Percentiles rank a stretch among this genome's conserved stretches.
Evolutionary conservation across 1,139 yeast genomes (phyloP).

Genomic region (Kodamaea fungicola): DNA sequence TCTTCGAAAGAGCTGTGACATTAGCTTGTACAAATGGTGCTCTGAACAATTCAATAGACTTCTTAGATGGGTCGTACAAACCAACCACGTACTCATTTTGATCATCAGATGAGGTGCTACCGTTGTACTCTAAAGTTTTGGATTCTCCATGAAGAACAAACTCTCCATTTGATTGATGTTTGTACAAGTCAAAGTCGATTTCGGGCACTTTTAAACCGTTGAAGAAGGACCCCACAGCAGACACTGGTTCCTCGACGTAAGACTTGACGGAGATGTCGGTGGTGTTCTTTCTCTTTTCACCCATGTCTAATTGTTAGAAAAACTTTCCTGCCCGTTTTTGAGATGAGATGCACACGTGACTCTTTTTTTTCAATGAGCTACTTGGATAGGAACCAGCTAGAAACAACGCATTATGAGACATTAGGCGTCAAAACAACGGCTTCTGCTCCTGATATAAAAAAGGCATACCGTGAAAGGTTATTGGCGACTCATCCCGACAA

Average conservation of each 20-base stretch:
- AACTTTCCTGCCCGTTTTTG: neutral
- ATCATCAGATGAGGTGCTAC: constrained; percentile 45
- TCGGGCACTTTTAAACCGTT: constrained; percentile 68
- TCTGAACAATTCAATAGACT: constrained; percentile 58
- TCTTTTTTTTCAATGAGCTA: neutral
- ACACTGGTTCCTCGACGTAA: constrained; percentile 31
- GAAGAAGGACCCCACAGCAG: constrained; percentile 59
- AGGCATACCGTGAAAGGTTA: constrained; percentile 60
- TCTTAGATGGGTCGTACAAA: constrained; percentile 59
- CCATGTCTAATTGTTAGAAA: constrained; percentile 3
- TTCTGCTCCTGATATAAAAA: constrained; percentile 41
- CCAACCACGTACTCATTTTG: constrained; percentile 57
- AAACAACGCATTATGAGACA: constrained; percentile 43
- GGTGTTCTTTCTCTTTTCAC: constrained; percentile 13
- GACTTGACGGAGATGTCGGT: constrained; percentile 30
- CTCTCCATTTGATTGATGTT: constrained; percentile 43
- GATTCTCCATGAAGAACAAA: constrained; percentile 75
- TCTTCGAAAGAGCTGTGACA: constrained; percentile 53
- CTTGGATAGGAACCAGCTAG: neutral
- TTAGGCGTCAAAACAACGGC: constrained; percentile 46
- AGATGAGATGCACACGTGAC: constrained; percentile 1
- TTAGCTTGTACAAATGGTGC: constrained; percentile 56
- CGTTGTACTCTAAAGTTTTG: constrained; percentile 69
- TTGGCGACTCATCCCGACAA: constrained; percentile 78
- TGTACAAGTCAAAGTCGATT: constrained; percentile 61